A percentile compares a stretch with the other conserved stretches of the same genome.
These are phyloP conservation scores for Nannizzia gypsea DNA, from an alignment of 2,329 filamentous ascomycete genomes.

Conservation along the genomic window DNA sequence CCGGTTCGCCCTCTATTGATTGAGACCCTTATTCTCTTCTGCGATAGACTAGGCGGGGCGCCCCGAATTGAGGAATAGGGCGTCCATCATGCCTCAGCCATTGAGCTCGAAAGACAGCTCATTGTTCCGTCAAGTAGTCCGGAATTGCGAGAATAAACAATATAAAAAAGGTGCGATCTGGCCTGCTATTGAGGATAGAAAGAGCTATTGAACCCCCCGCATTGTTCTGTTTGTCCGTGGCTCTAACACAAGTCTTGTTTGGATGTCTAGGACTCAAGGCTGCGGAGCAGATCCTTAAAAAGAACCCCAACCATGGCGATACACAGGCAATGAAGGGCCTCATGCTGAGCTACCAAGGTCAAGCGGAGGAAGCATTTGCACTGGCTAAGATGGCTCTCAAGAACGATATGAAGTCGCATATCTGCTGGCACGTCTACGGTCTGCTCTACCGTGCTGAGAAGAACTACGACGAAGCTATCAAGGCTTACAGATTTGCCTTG, in stretches of 20 bases:
- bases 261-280: conserved; percentile 62
- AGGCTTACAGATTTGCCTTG: conserved; percentile 94
- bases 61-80: conserved; percentile 3
- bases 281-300: conserved; percentile 91
- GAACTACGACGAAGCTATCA: conserved; percentile 98
- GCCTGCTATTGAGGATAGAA: not conserved
- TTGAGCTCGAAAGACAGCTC: conserved; percentile 71
- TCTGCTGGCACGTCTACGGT: conserved; percentile 99
- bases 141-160: conserved; percentile 95
- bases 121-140: conserved; percentile 88
- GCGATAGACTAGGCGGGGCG: not conserved
- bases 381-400: conserved; percentile 85
- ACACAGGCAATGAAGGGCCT: conserved; percentile 98
- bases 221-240: conserved; percentile 14
- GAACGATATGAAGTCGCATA: conserved; percentile 97
- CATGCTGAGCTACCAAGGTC: conserved; percentile 85
- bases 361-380: conserved; percentile 85
- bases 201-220: conserved; percentile 13
- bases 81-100: conserved; percentile 34
- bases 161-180: conserved; percentile 63
- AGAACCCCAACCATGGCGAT: conserved; percentile 91
- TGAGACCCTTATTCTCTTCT: not conserved
- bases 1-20: not conserved
- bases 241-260: not conserved
- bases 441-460: conserved; percentile 85